A percentile compares a stretch with the other conserved stretches of the same genome.
Conservation (phyloP, 129 eudicot genomes). For the Tagetes erecta region DNA sequence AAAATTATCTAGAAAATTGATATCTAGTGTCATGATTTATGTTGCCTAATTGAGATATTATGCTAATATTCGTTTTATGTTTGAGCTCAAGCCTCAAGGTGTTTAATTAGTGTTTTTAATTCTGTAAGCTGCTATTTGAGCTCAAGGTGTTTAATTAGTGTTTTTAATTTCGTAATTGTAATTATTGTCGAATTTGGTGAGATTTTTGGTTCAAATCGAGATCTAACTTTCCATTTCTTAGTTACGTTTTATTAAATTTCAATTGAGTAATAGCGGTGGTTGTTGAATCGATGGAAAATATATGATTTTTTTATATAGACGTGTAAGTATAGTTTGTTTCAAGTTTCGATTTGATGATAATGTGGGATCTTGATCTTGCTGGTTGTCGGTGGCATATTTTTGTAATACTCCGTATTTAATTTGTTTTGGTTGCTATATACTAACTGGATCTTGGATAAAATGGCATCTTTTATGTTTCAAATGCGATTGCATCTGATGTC, state of each 20-base stretch:
- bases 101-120: background rate
- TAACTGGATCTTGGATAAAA: constrained; percentile 8
- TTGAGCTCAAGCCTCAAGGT: background rate
- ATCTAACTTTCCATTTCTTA: constrained; percentile 30
- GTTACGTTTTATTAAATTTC: background rate
- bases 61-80: background rate
- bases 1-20: background rate
- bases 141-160: constrained; percentile 2
- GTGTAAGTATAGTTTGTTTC: constrained; percentile 37
- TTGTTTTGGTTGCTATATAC: constrained; percentile 12
- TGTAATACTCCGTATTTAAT: background rate
- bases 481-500: constrained; percentile 22
- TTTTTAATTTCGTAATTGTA: constrained; percentile 13
- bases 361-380: background rate
- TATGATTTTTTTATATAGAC: constrained; percentile 21
- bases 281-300: constrained; percentile 30
- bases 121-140: background rate
- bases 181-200: constrained; percentile 18
- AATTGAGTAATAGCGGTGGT: constrained; percentile 30
- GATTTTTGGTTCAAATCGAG: constrained; percentile 28
- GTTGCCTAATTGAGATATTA: constrained; percentile 8
- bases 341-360: constrained; percentile 25
- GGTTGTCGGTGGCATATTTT: constrained; percentile 26
- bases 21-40: background rate
- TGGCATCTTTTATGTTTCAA: constrained; percentile 12